Evolutionary conservation across 1,284 basidiomycete genomes (phyloP).

Genomic region (Singerocomus inundabilis): DNA sequence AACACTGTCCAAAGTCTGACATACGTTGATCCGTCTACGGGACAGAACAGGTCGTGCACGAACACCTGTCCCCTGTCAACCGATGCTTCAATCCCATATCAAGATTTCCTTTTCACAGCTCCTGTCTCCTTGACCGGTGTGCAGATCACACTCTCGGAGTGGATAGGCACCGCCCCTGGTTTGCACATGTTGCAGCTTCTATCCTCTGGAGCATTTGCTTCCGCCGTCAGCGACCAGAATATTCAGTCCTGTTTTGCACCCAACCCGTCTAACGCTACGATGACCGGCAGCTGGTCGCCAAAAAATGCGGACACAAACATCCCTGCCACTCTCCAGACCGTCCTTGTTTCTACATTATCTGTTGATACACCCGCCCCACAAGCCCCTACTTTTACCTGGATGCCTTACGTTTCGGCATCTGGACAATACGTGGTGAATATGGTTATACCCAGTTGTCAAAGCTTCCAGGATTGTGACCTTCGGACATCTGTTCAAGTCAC

Average conservation of each 20-base stretch:
- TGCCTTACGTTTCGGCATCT: constrained; percentile 85
- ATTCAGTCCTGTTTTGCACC: constrained; percentile 73
- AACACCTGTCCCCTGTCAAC: constrained; percentile 73
- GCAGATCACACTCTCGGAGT: constrained; percentile 77
- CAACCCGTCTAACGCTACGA: constrained; percentile 59
- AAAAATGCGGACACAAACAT: constrained; percentile 68
- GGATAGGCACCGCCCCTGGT: constrained; percentile 77
- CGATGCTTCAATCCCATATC: constrained; percentile 74
- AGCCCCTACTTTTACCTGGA: constrained; percentile 82
- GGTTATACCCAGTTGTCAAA: constrained; percentile 82
- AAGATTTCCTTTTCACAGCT: constrained; percentile 81
- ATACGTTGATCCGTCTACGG: constrained; percentile 76
- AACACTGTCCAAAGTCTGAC: constrained; percentile 76
- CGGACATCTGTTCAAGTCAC: constrained; percentile 84
- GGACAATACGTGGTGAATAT: constrained; percentile 86
- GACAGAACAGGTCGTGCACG: constrained; percentile 71
- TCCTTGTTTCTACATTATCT: constrained; percentile 68
- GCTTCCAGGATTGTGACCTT: constrained; percentile 75
- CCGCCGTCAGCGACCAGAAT: constrained; percentile 62
- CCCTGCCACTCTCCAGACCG: constrained; percentile 74
- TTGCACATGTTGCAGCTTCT: constrained; percentile 89
- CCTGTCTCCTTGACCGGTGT: constrained; percentile 75
- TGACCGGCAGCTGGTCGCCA: constrained; percentile 69
- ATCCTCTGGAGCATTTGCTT: constrained; percentile 86
- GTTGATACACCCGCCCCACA: constrained; percentile 61